Evolutionary conservation across 2,329 filamentous ascomycete species (phyloP).

Genomic region (Trichoderma aggressivum): DNA sequence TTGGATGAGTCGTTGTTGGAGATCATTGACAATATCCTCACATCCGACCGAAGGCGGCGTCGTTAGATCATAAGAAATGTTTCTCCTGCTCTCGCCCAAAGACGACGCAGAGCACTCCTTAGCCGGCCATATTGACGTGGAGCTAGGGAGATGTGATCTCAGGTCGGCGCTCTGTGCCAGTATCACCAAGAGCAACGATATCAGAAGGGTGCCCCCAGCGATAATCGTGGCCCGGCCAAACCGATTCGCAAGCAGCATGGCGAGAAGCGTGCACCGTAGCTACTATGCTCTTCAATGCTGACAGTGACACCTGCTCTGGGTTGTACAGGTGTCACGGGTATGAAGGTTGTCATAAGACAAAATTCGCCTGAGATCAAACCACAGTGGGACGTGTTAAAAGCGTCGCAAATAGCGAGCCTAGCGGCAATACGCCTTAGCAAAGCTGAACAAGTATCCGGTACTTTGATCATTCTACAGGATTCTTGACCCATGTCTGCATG

Average conservation of each 20-base stretch:
- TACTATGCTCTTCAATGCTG: not conserved
- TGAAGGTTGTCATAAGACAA: slow-evolving; percentile 9
- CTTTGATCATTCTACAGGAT: not conserved
- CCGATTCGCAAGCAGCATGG: slow-evolving; percentile 15
- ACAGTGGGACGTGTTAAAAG: slow-evolving; percentile 2
- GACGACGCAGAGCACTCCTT: not conserved
- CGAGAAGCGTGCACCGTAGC: not conserved
- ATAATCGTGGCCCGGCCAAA: slow-evolving; percentile 10
- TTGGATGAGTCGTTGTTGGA: slow-evolving; percentile 8
- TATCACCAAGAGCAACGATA: slow-evolving; percentile 13
- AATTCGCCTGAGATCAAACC: not conserved
- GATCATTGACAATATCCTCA: slow-evolving; percentile 15
- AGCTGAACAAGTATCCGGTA: not conserved
- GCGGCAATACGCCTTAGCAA: not conserved
- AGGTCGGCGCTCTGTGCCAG: slow-evolving; percentile 10
- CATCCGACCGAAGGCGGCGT: slow-evolving; percentile 3
- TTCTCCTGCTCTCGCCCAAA: not conserved
- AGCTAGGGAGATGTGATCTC: slow-evolving; percentile 11
- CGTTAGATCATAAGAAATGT: slow-evolving; percentile 9
- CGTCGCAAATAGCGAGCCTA: not conserved
- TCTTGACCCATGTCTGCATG: not conserved
- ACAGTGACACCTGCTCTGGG: not conserved
- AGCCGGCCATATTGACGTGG: slow-evolving; percentile 10
- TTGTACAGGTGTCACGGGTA: not conserved
- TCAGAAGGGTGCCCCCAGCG: slow-evolving; percentile 4